A percentile compares a stretch with the other conserved stretches of the same genome.
Conservation (phyloP, 1,284 basidiomycete species). For the Puccinia sorghi region DNA sequence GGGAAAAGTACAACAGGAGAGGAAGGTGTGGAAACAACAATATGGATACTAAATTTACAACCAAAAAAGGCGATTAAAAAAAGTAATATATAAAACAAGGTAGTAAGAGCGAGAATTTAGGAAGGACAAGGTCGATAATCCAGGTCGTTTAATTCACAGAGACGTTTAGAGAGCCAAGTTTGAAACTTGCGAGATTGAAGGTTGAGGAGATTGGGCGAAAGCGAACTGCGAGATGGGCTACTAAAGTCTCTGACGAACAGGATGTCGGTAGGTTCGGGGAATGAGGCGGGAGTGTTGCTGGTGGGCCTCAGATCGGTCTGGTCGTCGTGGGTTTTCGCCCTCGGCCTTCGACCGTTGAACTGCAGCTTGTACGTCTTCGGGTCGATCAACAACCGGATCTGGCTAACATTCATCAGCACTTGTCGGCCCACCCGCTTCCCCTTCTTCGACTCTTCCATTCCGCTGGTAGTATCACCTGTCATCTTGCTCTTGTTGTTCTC, state of each 20-base stretch:
- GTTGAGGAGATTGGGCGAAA: background rate
- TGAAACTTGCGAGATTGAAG: background rate
- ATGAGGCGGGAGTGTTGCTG: background rate
- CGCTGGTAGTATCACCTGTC: background rate
- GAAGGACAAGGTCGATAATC: background rate
- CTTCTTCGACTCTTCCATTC: background rate
- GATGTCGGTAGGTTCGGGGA: background rate
- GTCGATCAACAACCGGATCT: constrained; percentile 11
- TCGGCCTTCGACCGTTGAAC: constrained; percentile 9
- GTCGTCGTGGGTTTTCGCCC: background rate
- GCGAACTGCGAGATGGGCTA: background rate
- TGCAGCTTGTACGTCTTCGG: constrained; percentile 7
- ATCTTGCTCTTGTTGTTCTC: constrained; percentile 2
- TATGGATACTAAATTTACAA: background rate
- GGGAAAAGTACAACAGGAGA: background rate
- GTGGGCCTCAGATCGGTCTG: background rate
- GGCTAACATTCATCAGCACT: background rate
- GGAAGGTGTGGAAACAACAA: background rate
- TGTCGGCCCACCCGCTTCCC: background rate
- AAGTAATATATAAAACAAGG: background rate
- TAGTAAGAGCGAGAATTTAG: background rate
- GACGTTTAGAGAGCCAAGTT: background rate
- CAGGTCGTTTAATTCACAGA: constrained; percentile 6
- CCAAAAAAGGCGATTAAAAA: background rate
- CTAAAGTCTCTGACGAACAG: constrained; percentile 12